Base-by-base conservation (phyloP, 2,329 filamentous ascomycete species). In the Mollisia scopiformis region DNA sequence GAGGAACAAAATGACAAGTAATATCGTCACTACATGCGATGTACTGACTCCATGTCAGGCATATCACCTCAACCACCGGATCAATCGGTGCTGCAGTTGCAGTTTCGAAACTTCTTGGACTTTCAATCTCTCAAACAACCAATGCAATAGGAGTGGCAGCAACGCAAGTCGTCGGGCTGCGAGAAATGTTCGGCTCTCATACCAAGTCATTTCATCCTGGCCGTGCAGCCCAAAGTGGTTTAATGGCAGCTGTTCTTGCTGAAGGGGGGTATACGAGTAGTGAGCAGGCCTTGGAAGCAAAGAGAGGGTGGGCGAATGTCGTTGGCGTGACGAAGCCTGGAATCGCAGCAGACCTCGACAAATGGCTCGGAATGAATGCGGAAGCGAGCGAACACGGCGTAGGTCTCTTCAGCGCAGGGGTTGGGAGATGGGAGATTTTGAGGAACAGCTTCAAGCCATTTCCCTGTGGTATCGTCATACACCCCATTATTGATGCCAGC, bases 391-490 rank as follows among this genome's bases (percentile, higher is more conserved):
- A 58, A 8, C 23, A 59, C 28, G 27, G 53, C 11, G 55, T 63
- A 35, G 63, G 61, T 25, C 37, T 65, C 2, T 49, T 46, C 6
- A 60, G 16, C 23, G 49, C 49, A 3, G 28, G 19, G 3, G 11
- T 46, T 30, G 66, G 58, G 16, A 59, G 62, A n/a, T 85, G 82
- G 82, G 81, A 85, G 72, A 79, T 81, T 8, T 74, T 78, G 66
- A 77, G 77, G 63, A 85, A 85, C 62, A 78, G 80, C 1, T 85
- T 84, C 72, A 85, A 85, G 68, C 83, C 82, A 0, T 85, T 81
- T 62, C 82, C 83, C 0, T 85, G 82, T 68, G 83, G 82, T 1
- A 84, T 85, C 61, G 81, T 85, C 0, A 81, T 84, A 63, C 83
- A 85, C 68, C 82, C 82, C 1, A 75, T 79, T 3, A 85, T 85